These are phyloP conservation scores for Raffaelea ambrosiae DNA, from an alignment of 2,329 filamentous ascomycete species.

Conservation along the genomic window DNA sequence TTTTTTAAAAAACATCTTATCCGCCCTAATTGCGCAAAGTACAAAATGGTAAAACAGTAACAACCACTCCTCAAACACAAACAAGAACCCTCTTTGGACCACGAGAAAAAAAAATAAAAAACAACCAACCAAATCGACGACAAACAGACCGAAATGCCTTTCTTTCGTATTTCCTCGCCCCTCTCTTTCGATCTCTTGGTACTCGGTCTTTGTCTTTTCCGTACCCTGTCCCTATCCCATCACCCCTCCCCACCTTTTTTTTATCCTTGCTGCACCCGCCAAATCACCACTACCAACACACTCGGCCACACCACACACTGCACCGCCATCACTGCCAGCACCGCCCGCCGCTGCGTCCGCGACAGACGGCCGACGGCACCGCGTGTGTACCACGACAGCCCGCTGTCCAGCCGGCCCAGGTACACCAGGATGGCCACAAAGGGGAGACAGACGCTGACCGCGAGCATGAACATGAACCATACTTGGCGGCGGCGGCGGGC, in stretches of 20 bases:
- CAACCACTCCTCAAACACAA: too few relatives aligned
- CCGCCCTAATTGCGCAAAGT: too few relatives aligned
- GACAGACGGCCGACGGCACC: conserved; percentile 34
- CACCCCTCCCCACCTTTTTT: not conserved
- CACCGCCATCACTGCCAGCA: conserved; percentile 24
- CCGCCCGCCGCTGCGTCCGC: conserved; percentile 23
- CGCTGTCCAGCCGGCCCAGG: conserved; percentile 33
- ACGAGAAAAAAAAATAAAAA: too few relatives aligned
- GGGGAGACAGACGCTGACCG: conserved; percentile 33
- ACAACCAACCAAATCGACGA: too few relatives aligned
- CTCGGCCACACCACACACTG: conserved; percentile 15
- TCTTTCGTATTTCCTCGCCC: too few relatives aligned
- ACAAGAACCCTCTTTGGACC: too few relatives aligned
- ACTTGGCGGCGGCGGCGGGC: conserved; percentile 21
- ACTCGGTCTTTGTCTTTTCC: not conserved
- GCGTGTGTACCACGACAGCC: conserved; percentile 38
- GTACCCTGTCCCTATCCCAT: not conserved
- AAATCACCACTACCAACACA: conserved; percentile 14
- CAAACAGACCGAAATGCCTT: too few relatives aligned
- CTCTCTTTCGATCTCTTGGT: too few relatives aligned
- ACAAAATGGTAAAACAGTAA: too few relatives aligned
- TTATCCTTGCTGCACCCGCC: conserved; percentile 5
- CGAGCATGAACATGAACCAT: conserved; percentile 30
- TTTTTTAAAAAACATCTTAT: too few relatives aligned
- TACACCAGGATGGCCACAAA: conserved; percentile 37